Evolutionary conservation across 495 filamentous ascomycete species (phyloP).

Genomic region (Xylaria cubensis): DNA sequence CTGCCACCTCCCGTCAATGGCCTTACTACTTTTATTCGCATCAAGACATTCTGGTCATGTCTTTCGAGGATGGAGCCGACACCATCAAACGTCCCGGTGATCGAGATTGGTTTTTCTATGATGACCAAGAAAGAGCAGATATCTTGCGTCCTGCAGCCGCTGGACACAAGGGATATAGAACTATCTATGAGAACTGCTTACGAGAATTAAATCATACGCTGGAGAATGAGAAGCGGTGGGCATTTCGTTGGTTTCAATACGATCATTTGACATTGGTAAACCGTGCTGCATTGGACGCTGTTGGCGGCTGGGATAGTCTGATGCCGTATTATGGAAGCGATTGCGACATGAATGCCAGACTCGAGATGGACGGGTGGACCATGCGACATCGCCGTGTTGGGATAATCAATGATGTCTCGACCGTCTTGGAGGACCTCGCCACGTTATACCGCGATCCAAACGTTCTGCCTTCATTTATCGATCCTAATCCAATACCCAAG

Average conservation of each 20-base stretch:
- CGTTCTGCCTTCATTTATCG: conserved; percentile 36
- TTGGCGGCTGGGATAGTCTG: conserved; percentile 66
- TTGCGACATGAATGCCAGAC: conserved; percentile 64
- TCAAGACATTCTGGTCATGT: conserved; percentile 63
- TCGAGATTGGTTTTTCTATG: conserved; percentile 42
- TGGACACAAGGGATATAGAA: conserved; percentile 48
- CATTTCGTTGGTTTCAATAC: conserved; percentile 43
- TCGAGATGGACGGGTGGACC: conserved; percentile 55
- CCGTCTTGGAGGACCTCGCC: conserved; percentile 47
- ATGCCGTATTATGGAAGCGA: conserved; percentile 68
- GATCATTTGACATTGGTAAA: conserved; percentile 59
- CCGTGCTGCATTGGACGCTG: conserved; percentile 53
- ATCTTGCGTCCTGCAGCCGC: conserved; percentile 39
- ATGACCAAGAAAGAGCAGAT: conserved; percentile 44
- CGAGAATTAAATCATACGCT: conserved; percentile 40
- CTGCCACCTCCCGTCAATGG: conserved; percentile 51
- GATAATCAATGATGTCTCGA: conserved; percentile 55
- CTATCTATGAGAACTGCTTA: conserved; percentile 50
- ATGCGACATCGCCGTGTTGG: conserved; percentile 49
- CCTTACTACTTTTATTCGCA: conserved; percentile 66
- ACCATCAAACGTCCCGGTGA: conserved; percentile 38
- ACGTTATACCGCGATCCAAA: conserved; percentile 47
- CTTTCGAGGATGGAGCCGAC: conserved; percentile 55
- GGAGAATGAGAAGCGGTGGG: conserved; percentile 37
- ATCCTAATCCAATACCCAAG: conserved; percentile 42